Base-by-base conservation (phyloP, 1,284 basidiomycete genomes). In the Naganishia liquefaciens region DNA sequence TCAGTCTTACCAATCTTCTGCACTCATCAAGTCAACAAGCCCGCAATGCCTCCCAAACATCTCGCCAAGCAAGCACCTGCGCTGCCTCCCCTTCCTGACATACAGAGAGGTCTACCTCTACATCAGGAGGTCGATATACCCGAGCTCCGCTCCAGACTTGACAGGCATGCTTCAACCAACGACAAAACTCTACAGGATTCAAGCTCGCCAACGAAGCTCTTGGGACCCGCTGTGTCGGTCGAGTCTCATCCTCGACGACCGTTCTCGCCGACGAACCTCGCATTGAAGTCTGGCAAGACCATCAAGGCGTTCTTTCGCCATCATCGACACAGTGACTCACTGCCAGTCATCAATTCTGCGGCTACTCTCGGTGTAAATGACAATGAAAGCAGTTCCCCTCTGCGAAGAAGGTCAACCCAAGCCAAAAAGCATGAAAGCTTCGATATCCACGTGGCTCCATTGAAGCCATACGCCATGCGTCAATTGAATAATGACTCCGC, bases 271-370 rank as follows among this genome's bases (percentile, higher is more conserved):
- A 39, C 57, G 17, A 33, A 46, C 7, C 9, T 60, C 13, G 57
- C 46, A 27, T 33, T 46, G 15, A 39, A 39, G 25, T 60, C 57
- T 19, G 46, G 57, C 21, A 60, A 60, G 39, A 47, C 46, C 33
- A 60, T 50, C 57, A 60, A 60, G 30, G 57, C 57, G 23, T 60
- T 60, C 33, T 60, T 60, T 33, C 27, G 39, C 23, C 19, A 60
- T 49, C 57, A 60, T 49, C 57, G 57, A 25, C 46, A 40, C 17
- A 3, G 21, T 15, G 47, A 49, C 23, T 15, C 19, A 6, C 21
- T 25, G 7, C 47, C 2, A 5, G 13, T 37, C 33, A 9, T 37
- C 33, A 3, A 13, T 13, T 7, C 33, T 9, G 2, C 33, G 10
- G 33, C 9, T 1, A 37, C 10, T 37, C 33, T 7, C 10, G 33